Evolutionary conservation across 768 basidiomycete species (phyloP).

Genomic region (Russula abietina): DNA sequence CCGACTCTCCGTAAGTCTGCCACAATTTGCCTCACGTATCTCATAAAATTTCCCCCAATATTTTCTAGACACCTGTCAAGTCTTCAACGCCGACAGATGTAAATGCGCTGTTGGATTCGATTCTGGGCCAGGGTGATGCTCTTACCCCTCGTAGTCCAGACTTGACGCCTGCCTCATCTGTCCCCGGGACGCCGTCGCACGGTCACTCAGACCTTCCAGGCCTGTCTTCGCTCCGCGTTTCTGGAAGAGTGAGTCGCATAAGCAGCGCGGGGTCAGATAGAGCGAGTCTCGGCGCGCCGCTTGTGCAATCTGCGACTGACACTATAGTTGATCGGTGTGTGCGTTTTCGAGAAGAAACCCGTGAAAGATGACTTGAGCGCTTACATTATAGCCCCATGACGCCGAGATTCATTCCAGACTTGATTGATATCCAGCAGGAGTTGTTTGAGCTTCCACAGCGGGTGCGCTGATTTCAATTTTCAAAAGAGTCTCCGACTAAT

Average conservation of each 20-base stretch:
- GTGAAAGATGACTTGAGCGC: not conserved
- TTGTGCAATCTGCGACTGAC: constrained; percentile 50
- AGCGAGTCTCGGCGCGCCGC: constrained; percentile 40
- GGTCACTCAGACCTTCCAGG: constrained; percentile 36
- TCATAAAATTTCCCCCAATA: constrained; percentile 23
- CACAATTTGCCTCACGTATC: constrained; percentile 33
- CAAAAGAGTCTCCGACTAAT: not conserved
- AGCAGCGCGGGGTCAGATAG: constrained; percentile 57
- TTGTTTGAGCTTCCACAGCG: constrained; percentile 85
- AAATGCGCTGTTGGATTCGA: constrained; percentile 59
- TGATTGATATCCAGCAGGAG: constrained; percentile 87
- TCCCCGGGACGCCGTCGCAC: constrained; percentile 62
- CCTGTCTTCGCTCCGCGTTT: constrained; percentile 36
- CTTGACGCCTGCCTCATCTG: constrained; percentile 63
- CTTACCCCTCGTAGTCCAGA: constrained; percentile 52
- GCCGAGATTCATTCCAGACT: constrained; percentile 62
- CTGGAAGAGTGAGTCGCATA: constrained; percentile 64
- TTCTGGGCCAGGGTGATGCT: constrained; percentile 44
- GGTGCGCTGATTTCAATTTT: constrained; percentile 37
- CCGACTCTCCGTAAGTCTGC: constrained; percentile 36
- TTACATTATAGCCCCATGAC: constrained; percentile 48
- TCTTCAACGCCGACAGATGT: constrained; percentile 51
- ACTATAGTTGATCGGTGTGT: constrained; percentile 64
- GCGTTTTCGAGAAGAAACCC: not conserved
- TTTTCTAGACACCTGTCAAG: constrained; percentile 16